Base-by-base conservation (phyloP, 2,329 filamentous ascomycete genomes). In the Rhinocladiella similis region DNA sequence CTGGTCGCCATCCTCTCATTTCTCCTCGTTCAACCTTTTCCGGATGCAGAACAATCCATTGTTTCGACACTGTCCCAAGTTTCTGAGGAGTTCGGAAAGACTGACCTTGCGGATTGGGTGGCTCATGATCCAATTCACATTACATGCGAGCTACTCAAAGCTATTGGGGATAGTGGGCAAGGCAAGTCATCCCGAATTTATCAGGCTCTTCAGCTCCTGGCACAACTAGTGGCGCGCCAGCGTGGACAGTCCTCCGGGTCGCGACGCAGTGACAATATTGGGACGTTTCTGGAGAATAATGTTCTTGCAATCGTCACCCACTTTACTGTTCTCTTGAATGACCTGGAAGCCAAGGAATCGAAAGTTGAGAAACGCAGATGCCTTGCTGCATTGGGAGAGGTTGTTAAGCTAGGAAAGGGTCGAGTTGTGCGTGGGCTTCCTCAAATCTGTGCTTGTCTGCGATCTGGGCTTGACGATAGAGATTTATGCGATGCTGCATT, bases 381-480 rank as follows among this genome's bases (percentile, higher is more conserved):
- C 65, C 84, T 99, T 7, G 83, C 84, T 61, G 92, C 90, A 4
- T 88, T 99, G 68, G 89, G 91, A 64, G 90, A 96, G 69, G 89
- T 99, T 83, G 88, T 97, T 48, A 84, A 79, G 52, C 78, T 95
- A 47, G 89, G 90, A 43, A 87, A 85, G 65, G 80, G 80, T 2
- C 86, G 89, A 67, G 84, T 92, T 29, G 87, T 85, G 59, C 85
- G 88, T 65, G 94, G 90, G 48, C 79, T 96, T 39, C 93, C 94
- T 19, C 66, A 93, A 86, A 93, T 97, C 54, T 91, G 91, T 63
- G 91, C 93, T n/a, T 97, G 90, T 68, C 78, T 99, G 12, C 85
- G 96, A 60, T 91, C 91, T 19, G 91, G 91, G 0, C 82, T 97
- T 57, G 81, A 88, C 14, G 83, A 89, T 49, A 80, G 86, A 43